Conservation (phyloP, 305 asterid genomes). For the Rubia tinctorum region DNA sequence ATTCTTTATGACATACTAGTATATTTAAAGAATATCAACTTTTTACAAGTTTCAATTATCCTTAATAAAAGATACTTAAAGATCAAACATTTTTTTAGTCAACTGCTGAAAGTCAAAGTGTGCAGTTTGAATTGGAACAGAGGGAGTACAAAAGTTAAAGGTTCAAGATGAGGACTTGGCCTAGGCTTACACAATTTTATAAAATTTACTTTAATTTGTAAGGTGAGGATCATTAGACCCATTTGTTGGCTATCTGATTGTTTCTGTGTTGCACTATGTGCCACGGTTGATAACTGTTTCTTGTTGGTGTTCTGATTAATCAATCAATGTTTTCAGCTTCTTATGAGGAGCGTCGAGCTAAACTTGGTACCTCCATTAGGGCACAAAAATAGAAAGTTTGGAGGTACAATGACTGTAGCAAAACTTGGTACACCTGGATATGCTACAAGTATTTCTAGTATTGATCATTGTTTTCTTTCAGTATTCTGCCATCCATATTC, state of each 20-base stretch:
- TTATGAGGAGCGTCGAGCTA: slow-evolving; percentile 83
- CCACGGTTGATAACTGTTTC: neutral
- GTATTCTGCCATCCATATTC: neutral
- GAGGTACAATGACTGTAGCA: neutral
- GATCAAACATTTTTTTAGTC: too few relatives aligned
- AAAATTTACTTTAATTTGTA: too few relatives aligned
- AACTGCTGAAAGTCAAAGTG: too few relatives aligned
- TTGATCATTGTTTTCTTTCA: neutral
- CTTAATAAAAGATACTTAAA: too few relatives aligned
- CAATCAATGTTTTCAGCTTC: slow-evolving; percentile 59
- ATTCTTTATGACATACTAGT: too few relatives aligned
- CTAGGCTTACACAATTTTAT: too few relatives aligned
- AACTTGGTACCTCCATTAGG: slow-evolving; percentile 30
- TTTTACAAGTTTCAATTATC: too few relatives aligned
- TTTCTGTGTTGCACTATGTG: slow-evolving; percentile 5
- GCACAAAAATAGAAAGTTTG: slow-evolving; percentile 17
- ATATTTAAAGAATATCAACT: too few relatives aligned
- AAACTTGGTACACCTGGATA: neutral
- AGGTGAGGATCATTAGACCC: neutral
- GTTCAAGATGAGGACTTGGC: too few relatives aligned
- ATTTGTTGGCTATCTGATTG: neutral
- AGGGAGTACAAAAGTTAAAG: too few relatives aligned
- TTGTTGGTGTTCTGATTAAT: slow-evolving; percentile 13
- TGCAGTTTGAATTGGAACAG: too few relatives aligned
- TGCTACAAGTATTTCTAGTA: neutral